Evolutionary conservation across 1,284 basidiomycete species (phyloP), one percentile per base, ranked within the genome.

Genomic region (Inonotus hispidus): DNA sequence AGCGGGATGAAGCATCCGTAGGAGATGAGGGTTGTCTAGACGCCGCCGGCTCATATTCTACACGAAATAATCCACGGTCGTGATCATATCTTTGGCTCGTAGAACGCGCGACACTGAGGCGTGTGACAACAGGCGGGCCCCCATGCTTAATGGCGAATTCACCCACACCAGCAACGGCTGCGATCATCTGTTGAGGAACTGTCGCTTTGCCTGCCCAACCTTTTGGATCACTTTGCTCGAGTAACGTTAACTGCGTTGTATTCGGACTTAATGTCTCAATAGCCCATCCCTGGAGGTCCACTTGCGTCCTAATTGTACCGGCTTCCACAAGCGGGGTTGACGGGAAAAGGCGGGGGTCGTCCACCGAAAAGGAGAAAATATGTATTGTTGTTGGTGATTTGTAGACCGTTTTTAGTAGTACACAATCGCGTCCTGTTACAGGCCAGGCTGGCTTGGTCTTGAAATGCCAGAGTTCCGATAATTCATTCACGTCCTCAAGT

Each of bases 171-270:
- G 95, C 90, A 1, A 98, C 77, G 1, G 87, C 82, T 38, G 83
- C 82, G 71, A 93, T 88, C 92, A 99, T 96, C 68, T 93, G 88
- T 39, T 89, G 87, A 0, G 95, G 95, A 41, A 95, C 95, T 16
- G 92, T 92, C 0, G 90, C 87, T 74, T 98, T 99, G 75, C 93
- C 94, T 5, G 93, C 88, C 96, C 96, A 98, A 54, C 95, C 95
- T 71, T 97, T 93, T 1, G 95, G 95, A 73, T 98, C 95, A 13
- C 92, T 95, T 74, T 99, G 97, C 71, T 99, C 97, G 2, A 99
- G 83, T 1, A 99, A 78, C 0, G 95, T 98, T 59, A 98, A 85
- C 38, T 93, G 87, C 0, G 95, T 97, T 0, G 97, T 99, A 0
- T 89, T 98, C 0, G 95, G 97, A 1, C 94, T 98, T 2, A 99